Base-by-base conservation (phyloP, 495 filamentous ascomycete species). In the Tirmania nivea region DNA sequence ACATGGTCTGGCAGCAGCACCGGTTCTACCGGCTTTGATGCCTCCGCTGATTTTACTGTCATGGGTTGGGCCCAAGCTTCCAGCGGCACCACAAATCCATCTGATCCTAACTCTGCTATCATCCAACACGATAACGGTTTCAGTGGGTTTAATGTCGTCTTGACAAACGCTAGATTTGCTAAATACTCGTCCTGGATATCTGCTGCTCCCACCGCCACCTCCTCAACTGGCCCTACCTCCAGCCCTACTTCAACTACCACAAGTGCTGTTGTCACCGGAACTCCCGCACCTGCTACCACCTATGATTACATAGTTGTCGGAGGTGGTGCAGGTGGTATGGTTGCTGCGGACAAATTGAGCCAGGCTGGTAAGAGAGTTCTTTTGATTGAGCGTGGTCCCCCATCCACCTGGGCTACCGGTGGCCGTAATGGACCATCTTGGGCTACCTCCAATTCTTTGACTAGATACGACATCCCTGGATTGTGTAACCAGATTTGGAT, bases 391-490 rank as follows among this genome's bases (percentile, higher is more conserved):
- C 76, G 76, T 59, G 79, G 79, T 19, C 72, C 74, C 8, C 72
- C 76, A 50, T 77, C 75, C 36, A 75, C 76, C 14, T 76, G 71
- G 50, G 69, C 72, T 56, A 75, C 69, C 62, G 77, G 77, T 49
- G 79, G 79, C 50, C 72, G 63, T 57, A 67, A 68, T 56, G 56
- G 21, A n/a, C 19, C 12, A 21, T 5, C 11, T 25, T 14, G 19
- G n/a, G 17, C 10, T 19, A 21, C 48, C 48, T 9, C 10, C 21
- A 19, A 9, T 21, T 21, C 75, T 50, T 69, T 88, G 49, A 86
- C 83, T 39, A 73, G 80, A 34, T 84, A 86, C 59, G 83, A 88
- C 61, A 75, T 87, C n/a, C 83, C 83, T 5, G 83, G 83, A 54
- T 73, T 86, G 51, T 83, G 77, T 66, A 83, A 78, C 61, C 73